Conservation (phyloP, 1,284 basidiomycete genomes). For the Apiotrichum akiyoshidainum region DNA sequence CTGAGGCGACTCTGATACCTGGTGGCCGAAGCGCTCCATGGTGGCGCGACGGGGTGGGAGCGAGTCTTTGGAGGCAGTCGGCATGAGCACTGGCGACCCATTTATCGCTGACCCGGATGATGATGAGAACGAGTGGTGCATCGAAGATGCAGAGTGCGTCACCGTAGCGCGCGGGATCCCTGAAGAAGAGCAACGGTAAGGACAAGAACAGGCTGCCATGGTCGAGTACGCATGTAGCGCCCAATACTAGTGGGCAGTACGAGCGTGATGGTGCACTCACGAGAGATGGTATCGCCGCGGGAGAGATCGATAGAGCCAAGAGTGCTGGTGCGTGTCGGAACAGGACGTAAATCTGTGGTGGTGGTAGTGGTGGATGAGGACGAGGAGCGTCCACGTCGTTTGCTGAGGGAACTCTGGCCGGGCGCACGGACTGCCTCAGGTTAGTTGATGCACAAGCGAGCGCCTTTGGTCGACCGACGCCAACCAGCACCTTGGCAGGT, state of each 20-base stretch:
- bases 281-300: not conserved
- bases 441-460: not conserved
- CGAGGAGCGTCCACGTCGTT: not conserved
- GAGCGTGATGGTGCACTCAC: not conserved
- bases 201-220: not conserved
- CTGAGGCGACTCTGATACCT: not conserved
- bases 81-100: not conserved
- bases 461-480: too few relatives aligned
- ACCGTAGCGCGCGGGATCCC: constrained; percentile 44
- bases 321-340: not conserved
- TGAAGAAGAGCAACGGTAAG: constrained; percentile 8
- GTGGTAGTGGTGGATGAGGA: not conserved
- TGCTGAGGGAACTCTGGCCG: constrained; percentile 1
- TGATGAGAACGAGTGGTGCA: too few relatives aligned
- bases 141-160: constrained; percentile 27
- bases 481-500: too few relatives aligned
- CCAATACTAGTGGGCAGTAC: not conserved
- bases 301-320: not conserved
- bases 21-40: not conserved
- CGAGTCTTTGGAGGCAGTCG: not conserved
- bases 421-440: constrained; percentile 13
- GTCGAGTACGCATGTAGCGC: too few relatives aligned
- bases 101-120: not conserved
- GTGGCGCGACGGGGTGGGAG: not conserved
- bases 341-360: not conserved